These are phyloP conservation scores for Castanea mollissima DNA, from an alignment of 306 rosid species.

Conservation along the genomic window DNA sequence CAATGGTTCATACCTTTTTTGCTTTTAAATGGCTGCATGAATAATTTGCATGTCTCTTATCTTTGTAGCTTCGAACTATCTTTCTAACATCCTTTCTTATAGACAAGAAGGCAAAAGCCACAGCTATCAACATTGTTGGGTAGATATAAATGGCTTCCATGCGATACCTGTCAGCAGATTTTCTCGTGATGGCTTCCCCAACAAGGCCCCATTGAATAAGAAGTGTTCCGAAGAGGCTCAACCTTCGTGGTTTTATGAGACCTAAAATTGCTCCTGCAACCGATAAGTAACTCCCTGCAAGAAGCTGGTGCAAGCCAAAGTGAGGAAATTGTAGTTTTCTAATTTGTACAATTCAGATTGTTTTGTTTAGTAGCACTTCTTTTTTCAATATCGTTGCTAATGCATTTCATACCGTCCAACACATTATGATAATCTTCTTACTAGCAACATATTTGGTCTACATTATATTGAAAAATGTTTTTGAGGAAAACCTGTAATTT, in stretches of 20 bases:
- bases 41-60: constrained; percentile 17
- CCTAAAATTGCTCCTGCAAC: constrained; percentile 77
- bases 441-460: no score
- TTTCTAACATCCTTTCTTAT: constrained; percentile 72
- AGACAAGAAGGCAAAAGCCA: constrained; percentile 64
- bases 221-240: constrained; percentile 66
- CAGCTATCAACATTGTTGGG: constrained; percentile 60
- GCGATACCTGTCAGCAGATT: constrained; percentile 26
- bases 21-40: background rate
- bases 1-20: background rate
- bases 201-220: constrained; percentile 67
- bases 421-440: no score
- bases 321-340: constrained; percentile 3
- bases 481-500: no score
- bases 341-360: background rate
- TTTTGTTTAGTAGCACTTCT: background rate
- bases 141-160: constrained; percentile 31
- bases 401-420: background rate
- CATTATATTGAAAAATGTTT: no score
- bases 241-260: constrained; percentile 61
- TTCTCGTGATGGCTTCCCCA: constrained; percentile 44
- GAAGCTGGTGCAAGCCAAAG: constrained; percentile 52
- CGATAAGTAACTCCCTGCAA: constrained; percentile 77
- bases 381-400: background rate
- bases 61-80: constrained; percentile 50